Evolutionary conservation across 2,329 filamentous ascomycete genomes (phyloP).

Genomic region (Colletotrichum musae): DNA sequence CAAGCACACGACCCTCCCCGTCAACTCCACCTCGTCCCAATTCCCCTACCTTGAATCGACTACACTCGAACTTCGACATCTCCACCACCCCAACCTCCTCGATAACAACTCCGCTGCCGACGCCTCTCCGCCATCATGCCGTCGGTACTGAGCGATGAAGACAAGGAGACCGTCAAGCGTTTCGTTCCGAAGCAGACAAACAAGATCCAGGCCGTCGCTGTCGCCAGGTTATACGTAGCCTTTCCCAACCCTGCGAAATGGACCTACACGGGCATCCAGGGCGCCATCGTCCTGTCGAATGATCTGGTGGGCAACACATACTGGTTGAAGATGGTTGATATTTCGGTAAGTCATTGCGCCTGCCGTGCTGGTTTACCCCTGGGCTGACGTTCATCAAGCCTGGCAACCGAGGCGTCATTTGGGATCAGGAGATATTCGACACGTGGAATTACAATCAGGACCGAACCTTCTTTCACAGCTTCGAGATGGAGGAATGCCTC

Average conservation of each 20-base stretch:
- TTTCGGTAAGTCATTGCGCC: conserved; percentile 78
- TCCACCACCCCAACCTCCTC: conserved; percentile 16
- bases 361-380: conserved; percentile 34
- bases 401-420: conserved; percentile 86
- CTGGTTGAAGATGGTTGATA: conserved; percentile 97
- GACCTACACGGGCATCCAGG: conserved; percentile 94
- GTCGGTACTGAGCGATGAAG: conserved; percentile 86
- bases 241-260: conserved; percentile 89
- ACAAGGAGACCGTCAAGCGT: conserved; percentile 97
- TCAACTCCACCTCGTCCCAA: conserved; percentile 39
- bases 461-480: conserved; percentile 96
- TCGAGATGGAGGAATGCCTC: conserved; percentile 93
- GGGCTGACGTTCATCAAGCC: conserved; percentile 65
- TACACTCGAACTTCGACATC: conserved; percentile 35
- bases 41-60: conserved; percentile 38
- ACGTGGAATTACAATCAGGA: conserved; percentile 96
- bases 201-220: conserved; percentile 97
- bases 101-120: conserved; percentile 23
- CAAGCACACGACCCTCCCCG: conserved; percentile 34
- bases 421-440: conserved; percentile 98
- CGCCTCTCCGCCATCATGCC: conserved; percentile 61
- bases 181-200: conserved; percentile 93
- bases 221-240: conserved; percentile 93
- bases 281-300: conserved; percentile 91
- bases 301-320: conserved; percentile 96